Percentiles rank a stretch among this genome's conserved stretches.
phyloP scores from a whole-genome alignment of 352 stramenopile genomes.

The Pythium scleroteichum region DNA sequence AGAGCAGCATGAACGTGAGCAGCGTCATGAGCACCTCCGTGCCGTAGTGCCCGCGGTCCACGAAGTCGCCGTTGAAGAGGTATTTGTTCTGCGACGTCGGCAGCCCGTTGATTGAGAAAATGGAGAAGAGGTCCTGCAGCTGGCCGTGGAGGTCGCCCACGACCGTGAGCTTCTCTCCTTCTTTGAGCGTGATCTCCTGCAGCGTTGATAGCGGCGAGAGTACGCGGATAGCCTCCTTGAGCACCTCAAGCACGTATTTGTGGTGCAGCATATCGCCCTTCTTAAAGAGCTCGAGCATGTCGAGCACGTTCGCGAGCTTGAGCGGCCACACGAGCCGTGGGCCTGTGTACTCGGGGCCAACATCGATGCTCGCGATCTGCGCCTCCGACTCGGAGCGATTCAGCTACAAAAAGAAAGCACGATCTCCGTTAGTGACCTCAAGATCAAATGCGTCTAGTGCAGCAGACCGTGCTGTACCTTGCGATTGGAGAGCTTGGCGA shows the following conservation, averaged over 20 bases:
- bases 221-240: slow-evolving; percentile 67
- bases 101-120: slow-evolving; percentile 93
- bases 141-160: slow-evolving; percentile 95
- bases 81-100: slow-evolving; percentile 92
- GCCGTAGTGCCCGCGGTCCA: slow-evolving; percentile 91
- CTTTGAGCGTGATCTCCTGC: slow-evolving; percentile 82
- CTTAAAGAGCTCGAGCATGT: slow-evolving; percentile 92
- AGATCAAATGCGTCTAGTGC: neutral
- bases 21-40: slow-evolving; percentile 86
- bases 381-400: slow-evolving; percentile 59
- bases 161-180: slow-evolving; percentile 91
- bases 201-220: slow-evolving; percentile 73
- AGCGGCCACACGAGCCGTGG: slow-evolving; percentile 85
- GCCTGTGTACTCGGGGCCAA: slow-evolving; percentile 69
- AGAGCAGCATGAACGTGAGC: slow-evolving; percentile 74
- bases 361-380: slow-evolving; percentile 47
- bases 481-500: slow-evolving; percentile 73
- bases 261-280: slow-evolving; percentile 84
- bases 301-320: slow-evolving; percentile 79
- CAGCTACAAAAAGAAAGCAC: slow-evolving; percentile 32
- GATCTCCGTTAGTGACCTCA: neutral
- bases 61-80: slow-evolving; percentile 97
- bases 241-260: slow-evolving; percentile 90
- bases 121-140: slow-evolving; percentile 93
- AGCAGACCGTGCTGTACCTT: slow-evolving; percentile 54